phyloP scores from a whole-genome alignment of 2,329 filamentous ascomycete genomes.

The Neofusicoccum laricinum region DNA sequence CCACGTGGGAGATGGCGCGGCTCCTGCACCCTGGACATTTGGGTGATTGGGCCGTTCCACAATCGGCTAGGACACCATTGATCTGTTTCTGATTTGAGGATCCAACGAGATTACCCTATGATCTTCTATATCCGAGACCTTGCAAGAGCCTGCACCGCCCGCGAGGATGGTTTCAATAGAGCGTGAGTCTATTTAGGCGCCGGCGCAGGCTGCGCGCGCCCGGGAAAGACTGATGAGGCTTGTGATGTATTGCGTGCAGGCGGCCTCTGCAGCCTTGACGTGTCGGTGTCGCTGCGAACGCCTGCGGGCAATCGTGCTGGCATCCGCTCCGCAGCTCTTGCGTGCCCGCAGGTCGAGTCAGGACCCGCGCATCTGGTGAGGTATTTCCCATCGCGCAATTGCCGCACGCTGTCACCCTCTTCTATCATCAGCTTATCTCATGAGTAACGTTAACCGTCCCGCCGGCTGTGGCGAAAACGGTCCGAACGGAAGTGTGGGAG shows the following conservation, averaged over 20 bases:
- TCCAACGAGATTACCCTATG: constrained; percentile 14
- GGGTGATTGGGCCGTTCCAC: constrained; percentile 3
- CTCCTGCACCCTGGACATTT: constrained; percentile 10
- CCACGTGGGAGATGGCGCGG: constrained; percentile 11
- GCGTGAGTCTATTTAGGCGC: background rate
- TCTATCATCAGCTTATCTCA: constrained; percentile 15
- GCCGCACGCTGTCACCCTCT: constrained; percentile 6
- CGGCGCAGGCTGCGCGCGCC: background rate
- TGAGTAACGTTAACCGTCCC: constrained; percentile 14
- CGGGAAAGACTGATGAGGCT: background rate
- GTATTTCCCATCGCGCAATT: constrained; percentile 9
- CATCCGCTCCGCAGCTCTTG: background rate
- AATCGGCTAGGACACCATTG: constrained; percentile 1
- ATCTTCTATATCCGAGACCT: constrained; percentile 15
- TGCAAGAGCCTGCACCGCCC: background rate
- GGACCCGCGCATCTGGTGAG: constrained; percentile 7
- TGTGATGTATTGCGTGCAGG: background rate
- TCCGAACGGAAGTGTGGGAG: constrained; percentile 11
- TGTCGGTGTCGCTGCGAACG: background rate
- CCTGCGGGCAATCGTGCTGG: background rate
- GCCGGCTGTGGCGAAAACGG: constrained; percentile 16
- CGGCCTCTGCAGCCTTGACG: background rate
- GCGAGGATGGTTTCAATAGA: constrained; percentile 2
- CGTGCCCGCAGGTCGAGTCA: constrained; percentile 3
- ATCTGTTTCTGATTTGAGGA: constrained; percentile 14